Conservation (phyloP, 78 protist genomes). For the Monocercomonoides exilis region DNA sequence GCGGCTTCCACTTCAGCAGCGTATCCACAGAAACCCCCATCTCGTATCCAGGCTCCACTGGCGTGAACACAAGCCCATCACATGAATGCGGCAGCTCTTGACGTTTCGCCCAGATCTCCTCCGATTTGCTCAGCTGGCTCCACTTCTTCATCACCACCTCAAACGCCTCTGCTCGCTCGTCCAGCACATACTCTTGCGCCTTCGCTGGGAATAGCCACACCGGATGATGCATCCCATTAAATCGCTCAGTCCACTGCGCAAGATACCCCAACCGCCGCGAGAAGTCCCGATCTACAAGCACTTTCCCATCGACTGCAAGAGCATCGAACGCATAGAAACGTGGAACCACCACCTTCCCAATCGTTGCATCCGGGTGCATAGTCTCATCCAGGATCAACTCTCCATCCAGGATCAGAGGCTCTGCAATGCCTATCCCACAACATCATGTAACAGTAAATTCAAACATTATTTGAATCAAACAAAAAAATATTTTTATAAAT, state of each 20-base stretch:
- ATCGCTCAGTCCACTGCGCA: not conserved
- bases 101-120: not conserved
- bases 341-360: not conserved
- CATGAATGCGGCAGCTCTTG: not conserved
- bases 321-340: not conserved
- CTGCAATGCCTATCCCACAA: too few species aligned
- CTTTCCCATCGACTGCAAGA: not conserved
- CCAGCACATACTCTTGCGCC: too few species aligned
- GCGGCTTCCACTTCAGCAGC: not conserved
- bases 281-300: not conserved
- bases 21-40: not conserved
- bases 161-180: not conserved
- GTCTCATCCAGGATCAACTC: not conserved
- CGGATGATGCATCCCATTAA: too few species aligned
- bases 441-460: too few species aligned
- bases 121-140: not conserved
- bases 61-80: not conserved
- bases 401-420: too few species aligned
- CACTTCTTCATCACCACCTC: not conserved
- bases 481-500: too few species aligned
- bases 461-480: too few species aligned
- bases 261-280: not conserved
- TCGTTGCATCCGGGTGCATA: not conserved
- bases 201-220: too few species aligned
- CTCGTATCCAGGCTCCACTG: not conserved